Evolutionary conservation across 129 eudicot species (phyloP).

Genomic region (Flaveria ramosissima): DNA sequence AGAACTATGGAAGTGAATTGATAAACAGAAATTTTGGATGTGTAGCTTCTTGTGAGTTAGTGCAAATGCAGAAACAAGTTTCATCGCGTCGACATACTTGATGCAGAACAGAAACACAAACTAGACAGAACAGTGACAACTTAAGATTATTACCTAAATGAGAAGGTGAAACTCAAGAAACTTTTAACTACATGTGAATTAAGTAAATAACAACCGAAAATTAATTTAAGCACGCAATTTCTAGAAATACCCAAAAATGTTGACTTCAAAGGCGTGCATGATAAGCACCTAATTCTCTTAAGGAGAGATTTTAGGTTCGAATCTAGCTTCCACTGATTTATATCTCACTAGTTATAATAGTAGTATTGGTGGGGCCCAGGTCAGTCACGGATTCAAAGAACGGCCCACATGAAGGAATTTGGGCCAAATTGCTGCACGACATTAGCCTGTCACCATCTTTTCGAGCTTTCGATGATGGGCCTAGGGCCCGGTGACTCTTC

Average conservation of each 20-base stretch:
- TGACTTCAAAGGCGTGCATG: background rate
- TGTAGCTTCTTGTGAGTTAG: background rate
- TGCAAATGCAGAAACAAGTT: conserved; percentile 15
- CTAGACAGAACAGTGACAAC: background rate
- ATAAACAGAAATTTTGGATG: background rate
- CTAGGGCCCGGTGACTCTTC: background rate
- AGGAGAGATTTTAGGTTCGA: background rate
- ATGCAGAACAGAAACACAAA: background rate
- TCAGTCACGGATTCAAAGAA: background rate
- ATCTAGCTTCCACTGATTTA: background rate
- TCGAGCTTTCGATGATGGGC: background rate
- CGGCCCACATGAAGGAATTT: background rate
- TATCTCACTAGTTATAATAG: background rate
- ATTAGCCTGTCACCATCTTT: background rate
- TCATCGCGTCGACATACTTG: background rate
- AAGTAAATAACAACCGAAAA: background rate
- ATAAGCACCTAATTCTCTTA: background rate
- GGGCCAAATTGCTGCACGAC: background rate
- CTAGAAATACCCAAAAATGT: background rate
- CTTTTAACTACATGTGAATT: background rate
- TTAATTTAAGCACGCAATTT: background rate
- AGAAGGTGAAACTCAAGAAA: background rate
- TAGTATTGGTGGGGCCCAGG: background rate
- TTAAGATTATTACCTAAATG: background rate
- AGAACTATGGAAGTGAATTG: background rate